Evolutionary conservation across 2,329 filamentous ascomycete genomes (phyloP), one percentile per base, ranked within the genome.

Genomic region (Teratosphaeria nubilosa): DNA sequence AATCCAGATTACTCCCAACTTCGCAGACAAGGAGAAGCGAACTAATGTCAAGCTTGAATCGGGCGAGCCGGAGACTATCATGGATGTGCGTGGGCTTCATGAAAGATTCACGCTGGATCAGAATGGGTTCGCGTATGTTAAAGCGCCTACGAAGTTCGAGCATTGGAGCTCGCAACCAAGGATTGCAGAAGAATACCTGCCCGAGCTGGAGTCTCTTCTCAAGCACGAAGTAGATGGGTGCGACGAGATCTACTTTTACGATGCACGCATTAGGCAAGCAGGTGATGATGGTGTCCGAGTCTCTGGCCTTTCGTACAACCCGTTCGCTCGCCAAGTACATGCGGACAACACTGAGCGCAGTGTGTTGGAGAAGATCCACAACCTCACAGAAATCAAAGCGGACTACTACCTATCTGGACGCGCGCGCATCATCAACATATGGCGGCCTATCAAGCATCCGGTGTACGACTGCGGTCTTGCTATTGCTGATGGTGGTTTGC

Each of bases 271-370:
- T 27, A 57, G 64, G 24, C 64, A 65, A 45, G 59, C 52, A 32
- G 66, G 64, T 56, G 62, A 63, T 52, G 59, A 61, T 41, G 65
- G 60, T 30, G 55, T 64, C 31, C 62, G 64, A 24, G 60, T 63
- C 54, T 59, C 65, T 50, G 65, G 62, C 34, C 58, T 65, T 1
- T 59, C 59, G 30, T 67, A 64, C 58, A 69, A 68, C 53, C 66
- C 67, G 2, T 69, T 68, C 55, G 67, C 66, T 5, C 62, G 62
- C 13, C 67, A 69, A 52, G 66, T 69, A 4, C 67, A 69, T 55
- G 61, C 64, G 16, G 66, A 70, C 60, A 67, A 68, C 41, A 69
- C 67, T 3, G 65, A 68, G 48, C 57, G 55, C 16, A 66, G 64
- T 32, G 66, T 69, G 20, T 55, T 66, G 24, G 58, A 59, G 25